Conservation (phyloP, 345 rosid species). For the Salix purpurea region DNA sequence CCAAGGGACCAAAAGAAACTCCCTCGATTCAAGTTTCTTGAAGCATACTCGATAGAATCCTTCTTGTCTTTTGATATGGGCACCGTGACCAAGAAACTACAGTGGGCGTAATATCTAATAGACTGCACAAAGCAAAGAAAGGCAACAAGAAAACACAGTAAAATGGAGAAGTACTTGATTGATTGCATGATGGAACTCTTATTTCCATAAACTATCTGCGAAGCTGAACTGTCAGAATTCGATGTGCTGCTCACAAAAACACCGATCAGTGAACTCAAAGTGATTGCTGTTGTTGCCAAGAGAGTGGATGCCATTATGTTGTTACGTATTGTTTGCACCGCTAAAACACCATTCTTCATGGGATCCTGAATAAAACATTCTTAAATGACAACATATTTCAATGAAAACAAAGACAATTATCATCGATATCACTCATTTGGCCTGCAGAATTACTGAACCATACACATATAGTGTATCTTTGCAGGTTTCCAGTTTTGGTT, state of each 20-base stretch:
- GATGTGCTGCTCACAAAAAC: constrained; percentile 79
- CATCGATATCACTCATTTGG: too few relatives aligned
- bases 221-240: constrained; percentile 31
- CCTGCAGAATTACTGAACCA: too few relatives aligned
- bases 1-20: constrained; percentile 93
- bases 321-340: constrained; percentile 88
- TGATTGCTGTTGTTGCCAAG: constrained; percentile 85
- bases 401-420: too few relatives aligned
- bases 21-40: constrained; percentile 82
- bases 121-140: constrained; percentile 92
- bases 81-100: constrained; percentile 70
- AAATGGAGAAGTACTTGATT: constrained; percentile 73
- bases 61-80: constrained; percentile 49
- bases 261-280: constrained; percentile 79
- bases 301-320: constrained; percentile 98
- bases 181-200: constrained; percentile 52
- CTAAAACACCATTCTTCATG: constrained; percentile 74
- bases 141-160: constrained; percentile 81
- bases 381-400: too few relatives aligned
- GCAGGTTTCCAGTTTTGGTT: too few relatives aligned
- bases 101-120: constrained; percentile 83
- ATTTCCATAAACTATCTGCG: constrained; percentile 57
- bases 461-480: too few relatives aligned
- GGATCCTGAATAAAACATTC: constrained; percentile 54
- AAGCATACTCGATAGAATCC: constrained; percentile 61